These are phyloP conservation scores for Meredithiella fracta DNA, from an alignment of 2,329 filamentous ascomycete genomes.

Conservation along the genomic window DNA sequence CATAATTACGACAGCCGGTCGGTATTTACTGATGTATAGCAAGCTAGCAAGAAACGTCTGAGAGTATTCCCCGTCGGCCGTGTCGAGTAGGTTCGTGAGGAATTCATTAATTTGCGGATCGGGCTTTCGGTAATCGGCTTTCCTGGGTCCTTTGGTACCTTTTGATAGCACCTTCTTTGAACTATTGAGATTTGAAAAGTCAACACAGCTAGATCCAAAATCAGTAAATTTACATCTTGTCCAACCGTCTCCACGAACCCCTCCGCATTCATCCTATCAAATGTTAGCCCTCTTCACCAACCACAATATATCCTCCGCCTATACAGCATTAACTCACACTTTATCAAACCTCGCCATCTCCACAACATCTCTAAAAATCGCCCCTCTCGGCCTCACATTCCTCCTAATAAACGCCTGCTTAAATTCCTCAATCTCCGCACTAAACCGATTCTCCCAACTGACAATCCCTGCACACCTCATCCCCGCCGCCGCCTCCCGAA, in stretches of 20 bases:
- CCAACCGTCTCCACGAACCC: slow-evolving; percentile 43
- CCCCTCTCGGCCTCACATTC: slow-evolving; percentile 33
- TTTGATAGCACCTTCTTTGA: slow-evolving; percentile 25
- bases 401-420: slow-evolving; percentile 49
- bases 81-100: slow-evolving; percentile 39
- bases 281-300: background rate
- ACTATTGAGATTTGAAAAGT: slow-evolving; percentile 51
- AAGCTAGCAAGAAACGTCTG: slow-evolving; percentile 48
- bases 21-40: slow-evolving; percentile 35
- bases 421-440: slow-evolving; percentile 44
- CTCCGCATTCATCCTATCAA: slow-evolving; percentile 44
- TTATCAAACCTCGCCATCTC: slow-evolving; percentile 31
- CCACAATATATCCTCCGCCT: too few relatives aligned
- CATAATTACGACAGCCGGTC: slow-evolving; percentile 48
- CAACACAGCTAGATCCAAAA: slow-evolving; percentile 65
- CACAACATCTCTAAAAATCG: slow-evolving; percentile 42
- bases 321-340: slow-evolving; percentile 27
- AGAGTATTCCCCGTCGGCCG: slow-evolving; percentile 41
- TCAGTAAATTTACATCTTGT: slow-evolving; percentile 41
- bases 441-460: slow-evolving; percentile 39
- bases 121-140: slow-evolving; percentile 19
- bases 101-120: slow-evolving; percentile 21
- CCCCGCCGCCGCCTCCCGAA: slow-evolving; percentile 28
- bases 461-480: slow-evolving; percentile 22
- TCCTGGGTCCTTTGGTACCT: slow-evolving; percentile 30